Evolutionary conservation across 306 rosid species (phyloP).

Genomic region (Astragalus membranaceus): DNA sequence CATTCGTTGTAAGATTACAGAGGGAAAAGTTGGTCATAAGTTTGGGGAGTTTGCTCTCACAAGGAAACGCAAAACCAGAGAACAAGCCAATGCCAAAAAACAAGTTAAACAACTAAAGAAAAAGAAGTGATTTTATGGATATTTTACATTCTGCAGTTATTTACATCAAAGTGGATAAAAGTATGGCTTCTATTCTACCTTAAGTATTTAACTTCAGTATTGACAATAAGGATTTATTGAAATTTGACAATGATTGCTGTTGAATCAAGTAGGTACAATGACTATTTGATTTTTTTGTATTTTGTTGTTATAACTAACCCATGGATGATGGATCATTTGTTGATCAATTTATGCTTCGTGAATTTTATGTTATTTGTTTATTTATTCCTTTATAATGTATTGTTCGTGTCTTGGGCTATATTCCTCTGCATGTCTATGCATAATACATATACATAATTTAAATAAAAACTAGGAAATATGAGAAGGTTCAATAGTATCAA

Average conservation of each 20-base stretch:
- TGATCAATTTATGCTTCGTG: constrained; percentile 1
- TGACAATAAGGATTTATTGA: constrained; percentile 4
- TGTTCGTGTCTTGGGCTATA: not conserved
- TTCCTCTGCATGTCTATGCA: not conserved
- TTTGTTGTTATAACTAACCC: not conserved
- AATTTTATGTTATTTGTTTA: not conserved
- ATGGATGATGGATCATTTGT: not conserved
- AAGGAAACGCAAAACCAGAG: constrained; percentile 33
- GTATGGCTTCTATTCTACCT: not conserved
- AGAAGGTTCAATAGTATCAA: not conserved
- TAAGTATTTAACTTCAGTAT: not conserved
- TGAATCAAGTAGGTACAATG: not conserved
- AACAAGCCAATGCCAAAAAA: constrained; percentile 24
- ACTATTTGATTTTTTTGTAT: not conserved
- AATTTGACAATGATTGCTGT: not conserved
- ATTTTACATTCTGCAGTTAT: not conserved
- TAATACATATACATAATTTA: not conserved
- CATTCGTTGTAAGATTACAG: constrained; percentile 28
- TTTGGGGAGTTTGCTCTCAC: constrained; percentile 40
- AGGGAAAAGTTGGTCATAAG: constrained; percentile 39
- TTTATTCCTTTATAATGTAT: not conserved
- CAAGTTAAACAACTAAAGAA: constrained; percentile 26
- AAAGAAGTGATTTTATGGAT: constrained; percentile 24
- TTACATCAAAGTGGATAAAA: constrained; percentile 1
- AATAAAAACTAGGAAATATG: not conserved